Evolutionary conservation across 2,329 filamentous ascomycete genomes (phyloP).

Genomic region (Alternaria panax): DNA sequence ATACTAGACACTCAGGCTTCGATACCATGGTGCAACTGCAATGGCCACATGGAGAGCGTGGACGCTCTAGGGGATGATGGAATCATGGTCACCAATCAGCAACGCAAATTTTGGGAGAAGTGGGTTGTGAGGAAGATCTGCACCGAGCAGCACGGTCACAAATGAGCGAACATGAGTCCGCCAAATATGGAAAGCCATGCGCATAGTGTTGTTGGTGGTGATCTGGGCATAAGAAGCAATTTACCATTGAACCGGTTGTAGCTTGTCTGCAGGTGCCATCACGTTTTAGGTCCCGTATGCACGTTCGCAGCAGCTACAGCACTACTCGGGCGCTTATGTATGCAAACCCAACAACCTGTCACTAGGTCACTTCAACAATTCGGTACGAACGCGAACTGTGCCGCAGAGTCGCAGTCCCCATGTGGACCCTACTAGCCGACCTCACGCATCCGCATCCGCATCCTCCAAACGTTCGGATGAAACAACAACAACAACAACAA

Average conservation of each 20-base stretch:
- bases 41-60: constrained; percentile 50
- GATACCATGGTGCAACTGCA: constrained; percentile 57
- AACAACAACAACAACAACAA: not conserved
- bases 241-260: constrained; percentile 8
- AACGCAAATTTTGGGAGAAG: constrained; percentile 64
- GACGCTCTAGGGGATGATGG: constrained; percentile 61
- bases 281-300: constrained; percentile 21
- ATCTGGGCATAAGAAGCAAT: constrained; percentile 3
- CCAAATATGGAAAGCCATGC: not conserved
- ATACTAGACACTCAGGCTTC: constrained; percentile 57
- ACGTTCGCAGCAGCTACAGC: constrained; percentile 23
- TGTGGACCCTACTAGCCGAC: not conserved
- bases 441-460: not conserved
- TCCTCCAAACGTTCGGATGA: not conserved
- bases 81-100: constrained; percentile 54
- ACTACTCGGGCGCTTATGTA: constrained; percentile 35
- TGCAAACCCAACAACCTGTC: constrained; percentile 24
- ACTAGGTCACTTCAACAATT: constrained; percentile 1
- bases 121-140: constrained; percentile 60
- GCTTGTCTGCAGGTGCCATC: constrained; percentile 14
- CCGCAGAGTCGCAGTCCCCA: not conserved
- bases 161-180: constrained; percentile 28
- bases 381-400: constrained; percentile 1
- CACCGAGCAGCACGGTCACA: constrained; percentile 51
- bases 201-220: constrained; percentile 6